Percentiles rank a stretch among this genome's conserved stretches.
Evolutionary conservation across 768 basidiomycete genomes (phyloP).

Genomic region (Leccinum olivaceopallidum): DNA sequence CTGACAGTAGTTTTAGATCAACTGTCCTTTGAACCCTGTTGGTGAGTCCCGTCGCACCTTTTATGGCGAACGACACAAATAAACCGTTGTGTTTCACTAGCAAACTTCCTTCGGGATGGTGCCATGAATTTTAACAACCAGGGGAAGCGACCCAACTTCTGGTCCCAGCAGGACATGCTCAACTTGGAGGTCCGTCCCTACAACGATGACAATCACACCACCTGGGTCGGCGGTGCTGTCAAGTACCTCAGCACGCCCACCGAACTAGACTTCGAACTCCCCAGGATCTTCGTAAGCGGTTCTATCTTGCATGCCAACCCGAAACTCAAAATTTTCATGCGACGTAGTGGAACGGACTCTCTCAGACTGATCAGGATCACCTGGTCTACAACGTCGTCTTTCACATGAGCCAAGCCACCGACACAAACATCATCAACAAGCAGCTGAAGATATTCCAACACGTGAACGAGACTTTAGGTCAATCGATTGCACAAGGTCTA

Average conservation of each 20-base stretch:
- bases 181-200: slow-evolving; percentile 35
- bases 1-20: slow-evolving; percentile 25
- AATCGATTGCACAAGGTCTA: slow-evolving; percentile 36
- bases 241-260: slow-evolving; percentile 36
- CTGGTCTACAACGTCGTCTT: too few relatives aligned
- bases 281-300: slow-evolving; percentile 34
- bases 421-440: slow-evolving; percentile 29
- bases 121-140: slow-evolving; percentile 38
- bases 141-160: slow-evolving; percentile 41
- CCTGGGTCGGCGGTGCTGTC: slow-evolving; percentile 43
- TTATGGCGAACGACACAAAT: too few relatives aligned
- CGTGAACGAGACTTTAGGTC: slow-evolving; percentile 37
- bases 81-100: slow-evolving; percentile 13
- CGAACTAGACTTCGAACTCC: slow-evolving; percentile 42
- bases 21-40: slow-evolving; percentile 39
- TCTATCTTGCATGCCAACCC: neutral
- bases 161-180: slow-evolving; percentile 37
- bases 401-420: neutral
- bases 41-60: slow-evolving; percentile 24
- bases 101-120: slow-evolving; percentile 42
- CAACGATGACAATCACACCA: slow-evolving; percentile 41
- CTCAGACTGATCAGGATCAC: too few relatives aligned
- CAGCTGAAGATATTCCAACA: slow-evolving; percentile 39
- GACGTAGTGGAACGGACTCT: slow-evolving; percentile 29
- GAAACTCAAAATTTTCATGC: neutral